phyloP scores from a whole-genome alignment of 208 protist genomes.

The Trichomonas tenax region DNA sequence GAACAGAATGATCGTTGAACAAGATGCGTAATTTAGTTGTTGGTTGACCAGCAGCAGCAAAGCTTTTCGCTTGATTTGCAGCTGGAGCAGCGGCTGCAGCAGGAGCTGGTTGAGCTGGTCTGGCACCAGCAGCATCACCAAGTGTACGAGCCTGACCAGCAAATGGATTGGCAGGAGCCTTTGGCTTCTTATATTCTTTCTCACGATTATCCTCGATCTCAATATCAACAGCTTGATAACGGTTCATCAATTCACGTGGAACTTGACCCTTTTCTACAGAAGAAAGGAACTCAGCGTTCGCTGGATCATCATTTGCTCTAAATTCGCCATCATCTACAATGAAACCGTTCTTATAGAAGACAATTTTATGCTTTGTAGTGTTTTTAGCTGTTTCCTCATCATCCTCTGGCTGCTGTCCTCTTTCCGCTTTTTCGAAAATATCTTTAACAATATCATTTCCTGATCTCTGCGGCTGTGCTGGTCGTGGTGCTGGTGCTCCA shows the following conservation, averaged over 20 bases:
- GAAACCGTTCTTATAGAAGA: background rate
- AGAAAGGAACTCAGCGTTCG: background rate
- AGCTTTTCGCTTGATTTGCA: background rate
- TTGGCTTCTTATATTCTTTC: background rate
- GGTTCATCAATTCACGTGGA: background rate
- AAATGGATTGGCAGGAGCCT: background rate
- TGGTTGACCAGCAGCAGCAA: background rate
- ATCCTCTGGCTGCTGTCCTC: background rate
- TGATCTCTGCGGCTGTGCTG: background rate
- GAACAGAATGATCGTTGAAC: background rate
- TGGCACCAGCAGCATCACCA: background rate
- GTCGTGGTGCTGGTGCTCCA: background rate
- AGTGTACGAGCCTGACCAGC: background rate
- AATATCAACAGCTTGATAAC: background rate
- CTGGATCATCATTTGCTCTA: background rate
- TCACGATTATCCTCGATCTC: slow-evolving; percentile 10
- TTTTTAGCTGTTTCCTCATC: background rate
- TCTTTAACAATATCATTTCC: background rate
- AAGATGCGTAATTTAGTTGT: background rate
- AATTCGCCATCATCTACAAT: background rate
- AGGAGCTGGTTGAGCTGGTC: background rate
- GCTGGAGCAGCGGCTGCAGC: background rate
- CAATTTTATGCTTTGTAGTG: background rate
- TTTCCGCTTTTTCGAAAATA: background rate
- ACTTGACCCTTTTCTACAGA: background rate